A percentile compares a stretch with the other conserved stretches of the same genome.
Conservation (phyloP, 495 filamentous ascomycete genomes). For the Penicillium crystallinum region DNA sequence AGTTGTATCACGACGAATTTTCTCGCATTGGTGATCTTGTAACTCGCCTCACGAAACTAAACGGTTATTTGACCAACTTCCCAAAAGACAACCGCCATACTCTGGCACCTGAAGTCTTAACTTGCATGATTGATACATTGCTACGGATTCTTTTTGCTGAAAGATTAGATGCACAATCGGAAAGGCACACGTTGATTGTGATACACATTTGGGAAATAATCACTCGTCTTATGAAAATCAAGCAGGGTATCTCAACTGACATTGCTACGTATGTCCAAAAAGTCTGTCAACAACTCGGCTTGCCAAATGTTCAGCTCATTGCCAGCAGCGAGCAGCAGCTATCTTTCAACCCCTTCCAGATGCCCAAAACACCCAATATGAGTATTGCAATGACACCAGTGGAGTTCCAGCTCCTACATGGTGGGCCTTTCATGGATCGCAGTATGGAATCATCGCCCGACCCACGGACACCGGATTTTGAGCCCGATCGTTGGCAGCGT, state of each 20-base stretch:
- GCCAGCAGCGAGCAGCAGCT: conserved; percentile 13
- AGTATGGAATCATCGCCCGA: conserved; percentile 64
- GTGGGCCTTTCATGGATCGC: conserved; percentile 69
- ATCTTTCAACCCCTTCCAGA: conserved; percentile 31
- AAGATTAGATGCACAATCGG: neutral
- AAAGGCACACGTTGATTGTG: neutral
- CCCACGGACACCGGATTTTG: conserved; percentile 56
- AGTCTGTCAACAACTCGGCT: conserved; percentile 20
- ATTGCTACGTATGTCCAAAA: conserved; percentile 19
- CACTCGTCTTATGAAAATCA: conserved; percentile 12
- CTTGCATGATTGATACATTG: conserved; percentile 44
- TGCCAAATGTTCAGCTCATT: conserved; percentile 13
- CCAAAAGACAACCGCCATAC: conserved; percentile 5
- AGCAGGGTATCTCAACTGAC: conserved; percentile 22
- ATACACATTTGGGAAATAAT: conserved; percentile 18
- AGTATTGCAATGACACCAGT: conserved; percentile 22
- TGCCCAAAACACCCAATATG: conserved; percentile 8
- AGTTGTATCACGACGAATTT: neutral
- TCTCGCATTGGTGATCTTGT: neutral
- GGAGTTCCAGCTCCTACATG: conserved; percentile 62
- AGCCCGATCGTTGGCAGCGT: conserved; percentile 72
- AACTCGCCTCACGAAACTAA: neutral
- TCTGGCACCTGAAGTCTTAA: conserved; percentile 35
- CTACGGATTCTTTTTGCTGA: conserved; percentile 15
- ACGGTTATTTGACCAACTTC: conserved; percentile 17